Conservation (phyloP, 352 stramenopile species). For the Plasmopara muralis region DNA sequence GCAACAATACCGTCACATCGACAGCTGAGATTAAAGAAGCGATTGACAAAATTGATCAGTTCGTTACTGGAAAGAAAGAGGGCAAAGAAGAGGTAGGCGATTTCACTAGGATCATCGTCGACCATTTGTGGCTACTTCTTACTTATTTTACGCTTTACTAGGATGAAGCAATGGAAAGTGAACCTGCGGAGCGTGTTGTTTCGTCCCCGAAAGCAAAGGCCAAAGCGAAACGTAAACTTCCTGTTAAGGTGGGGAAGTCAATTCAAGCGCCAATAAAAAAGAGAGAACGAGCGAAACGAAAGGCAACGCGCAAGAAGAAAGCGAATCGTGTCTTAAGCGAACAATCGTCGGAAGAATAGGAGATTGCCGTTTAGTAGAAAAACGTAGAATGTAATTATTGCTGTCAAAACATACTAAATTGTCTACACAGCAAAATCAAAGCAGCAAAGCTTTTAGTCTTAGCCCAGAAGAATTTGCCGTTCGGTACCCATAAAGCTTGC, state of each 20-base stretch:
- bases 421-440: no score
- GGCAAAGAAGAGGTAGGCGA: conserved; percentile 45
- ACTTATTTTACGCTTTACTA: background rate
- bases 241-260: conserved; percentile 21
- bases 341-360: conserved; percentile 18
- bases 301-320: conserved; percentile 23
- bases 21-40: conserved; percentile 69
- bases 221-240: conserved; percentile 20
- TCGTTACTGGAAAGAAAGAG: conserved; percentile 42
- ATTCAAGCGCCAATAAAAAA: conserved; percentile 19
- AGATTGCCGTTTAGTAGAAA: no score
- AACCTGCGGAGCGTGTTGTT: conserved; percentile 17
- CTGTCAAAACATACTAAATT: no score
- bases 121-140: background rate
- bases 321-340: conserved; percentile 17
- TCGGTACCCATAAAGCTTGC: conserved; percentile 42
- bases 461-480: conserved; percentile 23
- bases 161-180: conserved; percentile 17
- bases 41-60: conserved; percentile 63
- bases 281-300: conserved; percentile 25
- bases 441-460: background rate
- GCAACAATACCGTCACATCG: conserved; percentile 26
- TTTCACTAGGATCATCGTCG: background rate
- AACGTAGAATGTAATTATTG: no score
- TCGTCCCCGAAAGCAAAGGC: conserved; percentile 30